Conservation (phyloP, 2,329 filamentous ascomycete genomes). For the Didymella pinodella region DNA sequence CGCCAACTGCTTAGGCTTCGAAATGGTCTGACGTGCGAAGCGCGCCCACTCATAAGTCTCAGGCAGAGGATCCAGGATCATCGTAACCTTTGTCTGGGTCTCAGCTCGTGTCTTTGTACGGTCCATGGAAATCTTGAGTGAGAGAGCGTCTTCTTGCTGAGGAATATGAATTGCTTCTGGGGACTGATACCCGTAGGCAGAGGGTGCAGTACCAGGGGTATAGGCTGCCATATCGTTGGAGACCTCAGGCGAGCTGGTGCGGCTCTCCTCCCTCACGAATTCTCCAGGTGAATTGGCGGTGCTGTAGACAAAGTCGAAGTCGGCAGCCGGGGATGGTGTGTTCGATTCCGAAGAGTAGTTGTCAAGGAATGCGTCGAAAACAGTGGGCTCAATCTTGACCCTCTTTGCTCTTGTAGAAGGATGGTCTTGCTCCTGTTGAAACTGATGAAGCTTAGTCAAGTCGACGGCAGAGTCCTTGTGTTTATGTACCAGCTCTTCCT, state of each 20-base stretch:
- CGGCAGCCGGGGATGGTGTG: constrained; percentile 40
- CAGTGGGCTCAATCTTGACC: constrained; percentile 23
- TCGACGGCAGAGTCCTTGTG: constrained; percentile 40
- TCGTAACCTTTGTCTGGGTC: constrained; percentile 89
- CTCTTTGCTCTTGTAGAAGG: constrained; percentile 25
- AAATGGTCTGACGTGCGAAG: constrained; percentile 88
- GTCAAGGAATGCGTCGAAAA: constrained; percentile 30
- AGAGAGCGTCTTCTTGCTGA: constrained; percentile 32
- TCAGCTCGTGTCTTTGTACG: constrained; percentile 85
- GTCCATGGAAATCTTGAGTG: constrained; percentile 38
- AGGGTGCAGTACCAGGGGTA: constrained; percentile 15
- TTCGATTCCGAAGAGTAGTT: constrained; percentile 37
- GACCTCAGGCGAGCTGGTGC: constrained; percentile 42
- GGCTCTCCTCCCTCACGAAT: constrained; percentile 40
- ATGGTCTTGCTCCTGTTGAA: constrained; percentile 19
- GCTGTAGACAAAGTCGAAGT: constrained; percentile 42
- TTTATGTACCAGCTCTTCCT: constrained; percentile 26
- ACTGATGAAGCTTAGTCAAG: constrained; percentile 28
- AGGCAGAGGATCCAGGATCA: constrained; percentile 80
- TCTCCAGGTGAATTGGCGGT: constrained; percentile 44
- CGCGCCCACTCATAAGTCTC: constrained; percentile 80
- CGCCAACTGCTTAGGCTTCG: constrained; percentile 88
- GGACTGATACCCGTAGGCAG: constrained; percentile 26
- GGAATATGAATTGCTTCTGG: constrained; percentile 42
- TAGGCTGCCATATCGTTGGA: constrained; percentile 30